Evolutionary conservation across 805 yeast genomes (phyloP).

Genomic region (Brettanomyces custersianus): DNA sequence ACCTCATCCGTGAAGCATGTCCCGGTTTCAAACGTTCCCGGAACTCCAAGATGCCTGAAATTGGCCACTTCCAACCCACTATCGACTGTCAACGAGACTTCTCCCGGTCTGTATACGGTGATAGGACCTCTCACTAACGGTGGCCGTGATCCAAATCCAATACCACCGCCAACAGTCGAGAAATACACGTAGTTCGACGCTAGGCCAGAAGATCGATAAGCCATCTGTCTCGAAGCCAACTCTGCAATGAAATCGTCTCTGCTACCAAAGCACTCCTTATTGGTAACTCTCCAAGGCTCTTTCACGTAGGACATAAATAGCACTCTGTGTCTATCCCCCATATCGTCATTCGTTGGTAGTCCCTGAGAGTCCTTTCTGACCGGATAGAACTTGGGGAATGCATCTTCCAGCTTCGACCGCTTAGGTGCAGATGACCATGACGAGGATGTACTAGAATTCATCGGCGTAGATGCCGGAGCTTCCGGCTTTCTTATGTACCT

Average conservation of each 20-base stretch:
- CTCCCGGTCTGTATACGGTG: conserved; percentile 52
- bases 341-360: conserved; percentile 19
- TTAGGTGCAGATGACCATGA: no score
- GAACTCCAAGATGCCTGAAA: conserved; percentile 59
- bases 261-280: conserved; percentile 67
- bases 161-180: conserved; percentile 65
- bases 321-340: conserved; percentile 27
- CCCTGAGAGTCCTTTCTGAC: conserved; percentile 7
- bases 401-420: conserved; percentile 16
- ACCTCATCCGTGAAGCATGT: conserved; percentile 17
- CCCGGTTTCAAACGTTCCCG: conserved; percentile 40
- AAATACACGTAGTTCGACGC: conserved; percentile 44
- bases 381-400: conserved; percentile 31
- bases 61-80: conserved; percentile 71
- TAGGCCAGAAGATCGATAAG: conserved; percentile 27
- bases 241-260: conserved; percentile 49
- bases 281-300: conserved; percentile 72
- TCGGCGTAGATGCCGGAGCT: neutral
- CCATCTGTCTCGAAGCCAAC: conserved; percentile 56
- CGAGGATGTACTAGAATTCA: no score
- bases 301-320: conserved; percentile 57
- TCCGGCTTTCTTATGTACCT: conserved; percentile 28
- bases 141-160: conserved; percentile 73
- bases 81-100: conserved; percentile 72
- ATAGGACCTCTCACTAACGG: conserved; percentile 43